These are phyloP conservation scores for Stephania cephalantha DNA, from an alignment of 164 flowering plant species.

Conservation along the genomic window DNA sequence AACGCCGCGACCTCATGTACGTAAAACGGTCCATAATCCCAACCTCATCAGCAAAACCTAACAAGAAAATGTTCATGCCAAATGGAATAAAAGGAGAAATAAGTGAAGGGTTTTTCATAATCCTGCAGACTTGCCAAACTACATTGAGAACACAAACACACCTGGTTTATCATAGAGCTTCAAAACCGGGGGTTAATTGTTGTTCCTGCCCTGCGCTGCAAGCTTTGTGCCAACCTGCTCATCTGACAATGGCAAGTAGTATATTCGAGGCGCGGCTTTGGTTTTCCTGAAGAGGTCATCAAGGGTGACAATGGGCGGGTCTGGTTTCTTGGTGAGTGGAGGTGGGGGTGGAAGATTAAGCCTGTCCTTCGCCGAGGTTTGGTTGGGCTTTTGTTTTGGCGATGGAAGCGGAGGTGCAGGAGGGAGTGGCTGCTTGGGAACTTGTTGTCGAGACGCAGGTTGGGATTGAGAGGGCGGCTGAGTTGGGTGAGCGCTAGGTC, in stretches of 20 bases:
- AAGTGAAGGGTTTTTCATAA: neutral
- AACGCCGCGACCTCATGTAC: neutral
- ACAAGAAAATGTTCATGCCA: neutral
- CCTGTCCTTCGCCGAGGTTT: slow-evolving; percentile 43
- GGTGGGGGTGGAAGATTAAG: slow-evolving; percentile 56
- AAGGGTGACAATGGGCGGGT: slow-evolving; percentile 67
- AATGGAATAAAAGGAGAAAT: neutral
- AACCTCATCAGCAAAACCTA: neutral
- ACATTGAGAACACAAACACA: neutral
- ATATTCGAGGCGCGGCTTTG: slow-evolving; percentile 68
- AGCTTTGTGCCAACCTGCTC: slow-evolving; percentile 67
- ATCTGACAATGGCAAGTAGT: slow-evolving; percentile 79
- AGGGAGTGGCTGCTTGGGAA: slow-evolving; percentile 39
- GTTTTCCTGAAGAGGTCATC: slow-evolving; percentile 87
- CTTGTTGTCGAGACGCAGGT: slow-evolving; percentile 41
- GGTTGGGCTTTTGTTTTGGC: slow-evolving; percentile 44
- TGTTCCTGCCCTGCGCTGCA: slow-evolving; percentile 32
- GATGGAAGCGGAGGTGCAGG: slow-evolving; percentile 54
- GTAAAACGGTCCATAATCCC: neutral
- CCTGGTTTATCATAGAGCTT: neutral
- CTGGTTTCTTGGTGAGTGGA: slow-evolving; percentile 44
- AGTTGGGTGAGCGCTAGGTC: slow-evolving; percentile 13
- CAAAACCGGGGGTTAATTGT: slow-evolving; percentile 26
- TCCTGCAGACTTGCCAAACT: neutral
- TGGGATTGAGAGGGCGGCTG: slow-evolving; percentile 23